Conservation (phyloP, 2,329 filamentous ascomycete genomes). For the Tympanopsis confertula region DNA sequence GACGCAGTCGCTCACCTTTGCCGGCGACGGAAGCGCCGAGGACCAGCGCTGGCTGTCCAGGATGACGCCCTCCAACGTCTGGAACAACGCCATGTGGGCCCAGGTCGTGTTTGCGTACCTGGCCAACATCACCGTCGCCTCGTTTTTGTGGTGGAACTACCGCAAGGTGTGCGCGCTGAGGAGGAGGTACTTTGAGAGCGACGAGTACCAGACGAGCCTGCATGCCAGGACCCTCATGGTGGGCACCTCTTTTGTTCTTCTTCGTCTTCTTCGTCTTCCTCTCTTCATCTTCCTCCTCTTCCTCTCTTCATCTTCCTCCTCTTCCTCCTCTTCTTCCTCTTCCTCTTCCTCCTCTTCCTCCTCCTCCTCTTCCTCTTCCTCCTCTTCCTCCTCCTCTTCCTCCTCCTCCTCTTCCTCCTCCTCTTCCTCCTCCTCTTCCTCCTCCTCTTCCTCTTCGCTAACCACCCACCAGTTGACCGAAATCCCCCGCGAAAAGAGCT, state of each 20-base stretch:
- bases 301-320: conserved; percentile 4
- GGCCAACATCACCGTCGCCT: conserved; percentile 65
- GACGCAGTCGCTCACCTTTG: conserved; percentile 17
- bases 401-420: conserved; percentile 20
- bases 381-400: conserved; percentile 24
- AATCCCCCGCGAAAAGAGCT: conserved; percentile 50
- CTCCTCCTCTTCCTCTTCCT: conserved; percentile 17
- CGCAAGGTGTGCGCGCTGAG: conserved; percentile 59
- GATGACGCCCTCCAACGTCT: conserved; percentile 48
- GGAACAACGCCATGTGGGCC: conserved; percentile 40
- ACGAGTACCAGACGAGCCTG: conserved; percentile 79
- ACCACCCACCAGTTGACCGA: conserved; percentile 41
- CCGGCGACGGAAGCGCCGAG: conserved; percentile 20
- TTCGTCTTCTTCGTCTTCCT: conserved; percentile 26
- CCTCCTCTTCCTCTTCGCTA: conserved; percentile 32
- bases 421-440: conserved; percentile 22
- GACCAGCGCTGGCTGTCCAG: conserved; percentile 37
- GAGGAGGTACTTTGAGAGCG: conserved; percentile 69
- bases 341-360: conserved; percentile 15
- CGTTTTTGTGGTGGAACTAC: conserved; percentile 87
- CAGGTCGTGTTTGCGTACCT: conserved; percentile 47
- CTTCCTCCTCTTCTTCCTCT: conserved; percentile 7
- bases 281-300: conserved; percentile 9
- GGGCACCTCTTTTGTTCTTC: conserved; percentile 17
- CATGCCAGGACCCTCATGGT: conserved; percentile 63